phyloP scores from a whole-genome alignment of 2,329 filamentous ascomycete species.

The Diaporthe humulicola region DNA sequence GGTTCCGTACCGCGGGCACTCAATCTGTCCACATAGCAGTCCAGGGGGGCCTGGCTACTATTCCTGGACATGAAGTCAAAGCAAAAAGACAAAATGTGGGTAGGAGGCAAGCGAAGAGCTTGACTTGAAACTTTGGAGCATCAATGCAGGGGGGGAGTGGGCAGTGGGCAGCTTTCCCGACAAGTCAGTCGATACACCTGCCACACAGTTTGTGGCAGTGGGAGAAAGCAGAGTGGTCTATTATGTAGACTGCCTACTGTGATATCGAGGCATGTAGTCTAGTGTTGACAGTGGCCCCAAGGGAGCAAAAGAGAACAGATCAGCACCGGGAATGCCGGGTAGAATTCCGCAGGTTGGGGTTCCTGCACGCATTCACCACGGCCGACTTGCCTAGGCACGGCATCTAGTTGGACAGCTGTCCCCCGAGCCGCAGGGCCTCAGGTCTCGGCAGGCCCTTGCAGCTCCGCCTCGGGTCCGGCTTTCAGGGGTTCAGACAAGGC shows the following conservation, averaged over 20 bases:
- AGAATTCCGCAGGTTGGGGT: constrained; percentile 1
- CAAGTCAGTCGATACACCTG: background rate
- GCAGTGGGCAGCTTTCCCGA: constrained; percentile 17
- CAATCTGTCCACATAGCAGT: constrained; percentile 39
- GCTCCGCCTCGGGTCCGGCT: constrained; percentile 5
- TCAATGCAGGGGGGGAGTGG: constrained; percentile 16
- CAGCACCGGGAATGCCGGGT: constrained; percentile 27
- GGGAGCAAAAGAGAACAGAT: constrained; percentile 26
- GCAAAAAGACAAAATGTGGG: constrained; percentile 30
- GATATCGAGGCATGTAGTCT: background rate
- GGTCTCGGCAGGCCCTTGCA: constrained; percentile 3
- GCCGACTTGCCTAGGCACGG: background rate
- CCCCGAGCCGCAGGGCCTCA: constrained; percentile 1
- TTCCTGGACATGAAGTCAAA: constrained; percentile 27
- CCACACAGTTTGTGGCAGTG: background rate
- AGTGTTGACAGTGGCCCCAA: background rate
- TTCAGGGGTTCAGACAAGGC: background rate
- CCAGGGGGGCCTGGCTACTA: constrained; percentile 26
- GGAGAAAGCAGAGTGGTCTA: background rate
- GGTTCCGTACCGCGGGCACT: constrained; percentile 34
- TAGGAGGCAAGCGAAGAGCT: background rate
- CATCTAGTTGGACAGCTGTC: constrained; percentile 17
- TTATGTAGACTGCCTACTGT: background rate
- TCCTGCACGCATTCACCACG: background rate
- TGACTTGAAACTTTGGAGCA: constrained; percentile 17